Percentiles rank a stretch among this genome's conserved stretches.
Evolutionary conservation across 495 filamentous ascomycete genomes (phyloP).

Genomic region (Neurospora sp.): DNA sequence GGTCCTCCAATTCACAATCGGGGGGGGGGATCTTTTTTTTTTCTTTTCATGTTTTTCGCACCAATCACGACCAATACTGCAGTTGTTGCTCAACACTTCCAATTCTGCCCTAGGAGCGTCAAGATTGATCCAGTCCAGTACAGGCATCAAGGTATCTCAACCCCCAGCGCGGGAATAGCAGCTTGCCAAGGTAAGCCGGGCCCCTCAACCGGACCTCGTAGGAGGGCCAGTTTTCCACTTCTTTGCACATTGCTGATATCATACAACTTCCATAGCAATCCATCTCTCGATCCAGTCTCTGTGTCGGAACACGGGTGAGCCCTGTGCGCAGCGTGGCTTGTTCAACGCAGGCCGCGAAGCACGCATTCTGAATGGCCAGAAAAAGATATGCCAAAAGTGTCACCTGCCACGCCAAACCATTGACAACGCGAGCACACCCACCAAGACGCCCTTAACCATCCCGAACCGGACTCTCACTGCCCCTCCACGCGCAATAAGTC

Average conservation of each 20-base stretch:
- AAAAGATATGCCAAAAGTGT: slow-evolving; percentile 11
- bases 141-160: neutral
- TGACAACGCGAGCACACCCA: neutral
- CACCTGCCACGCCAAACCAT: slow-evolving; percentile 11
- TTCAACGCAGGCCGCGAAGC: neutral
- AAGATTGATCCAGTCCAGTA: neutral
- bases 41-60: neutral
- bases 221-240: neutral
- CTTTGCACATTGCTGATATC: neutral
- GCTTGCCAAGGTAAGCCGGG: neutral
- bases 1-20: neutral
- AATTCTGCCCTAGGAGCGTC: neutral
- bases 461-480: slow-evolving; percentile 7
- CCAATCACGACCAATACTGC: neutral
- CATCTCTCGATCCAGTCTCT: neutral
- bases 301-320: neutral
- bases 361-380: slow-evolving; percentile 11
- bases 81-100: neutral
- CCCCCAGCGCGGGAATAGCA: neutral
- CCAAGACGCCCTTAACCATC: neutral
- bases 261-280: neutral
- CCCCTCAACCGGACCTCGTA: neutral
- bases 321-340: neutral
- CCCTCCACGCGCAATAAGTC: slow-evolving; percentile 4
- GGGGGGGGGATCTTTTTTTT: too few relatives aligned